Conservation (phyloP, 495 filamentous ascomycete genomes). For the Corynascus novoguineensis region DNA sequence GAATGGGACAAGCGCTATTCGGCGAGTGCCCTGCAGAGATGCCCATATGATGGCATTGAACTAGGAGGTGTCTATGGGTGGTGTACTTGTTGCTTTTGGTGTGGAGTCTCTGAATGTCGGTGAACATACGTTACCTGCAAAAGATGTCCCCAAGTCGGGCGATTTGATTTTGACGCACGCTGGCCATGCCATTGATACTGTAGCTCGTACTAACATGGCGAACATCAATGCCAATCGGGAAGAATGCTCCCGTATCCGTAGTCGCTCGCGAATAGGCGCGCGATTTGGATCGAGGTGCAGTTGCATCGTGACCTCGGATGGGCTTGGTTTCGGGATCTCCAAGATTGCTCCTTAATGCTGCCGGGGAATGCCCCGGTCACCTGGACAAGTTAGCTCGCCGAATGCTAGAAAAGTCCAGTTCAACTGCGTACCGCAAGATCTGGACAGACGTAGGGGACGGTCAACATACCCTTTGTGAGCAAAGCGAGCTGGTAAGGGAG, state of each 20-base stretch:
- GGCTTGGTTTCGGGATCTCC: constrained; percentile 32
- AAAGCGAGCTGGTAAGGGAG: neutral
- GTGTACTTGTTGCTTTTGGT: no score
- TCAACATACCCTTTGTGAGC: neutral
- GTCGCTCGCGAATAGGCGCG: constrained; percentile 24
- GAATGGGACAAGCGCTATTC: no score
- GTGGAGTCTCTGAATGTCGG: no score
- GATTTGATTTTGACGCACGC: no score
- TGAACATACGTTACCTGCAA: no score
- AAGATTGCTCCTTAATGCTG: constrained; percentile 47
- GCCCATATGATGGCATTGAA: no score
- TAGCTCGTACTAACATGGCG: neutral
- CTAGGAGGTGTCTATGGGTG: no score
- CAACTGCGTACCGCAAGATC: neutral
- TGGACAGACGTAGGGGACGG: neutral
- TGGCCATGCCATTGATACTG: constrained; percentile 3
- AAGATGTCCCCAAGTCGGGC: no score
- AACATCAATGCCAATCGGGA: constrained; percentile 16
- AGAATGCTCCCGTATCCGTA: constrained; percentile 13
- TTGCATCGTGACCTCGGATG: constrained; percentile 18
- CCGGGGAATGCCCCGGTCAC: constrained; percentile 5
- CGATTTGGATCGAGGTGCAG: constrained; percentile 10
- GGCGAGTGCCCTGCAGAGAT: no score
- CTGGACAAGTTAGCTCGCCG: neutral
- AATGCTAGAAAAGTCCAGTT: neutral